Evolutionary conservation across 169 alveolate species (phyloP).

Genomic region (Perkinsus chesapeaki): DNA sequence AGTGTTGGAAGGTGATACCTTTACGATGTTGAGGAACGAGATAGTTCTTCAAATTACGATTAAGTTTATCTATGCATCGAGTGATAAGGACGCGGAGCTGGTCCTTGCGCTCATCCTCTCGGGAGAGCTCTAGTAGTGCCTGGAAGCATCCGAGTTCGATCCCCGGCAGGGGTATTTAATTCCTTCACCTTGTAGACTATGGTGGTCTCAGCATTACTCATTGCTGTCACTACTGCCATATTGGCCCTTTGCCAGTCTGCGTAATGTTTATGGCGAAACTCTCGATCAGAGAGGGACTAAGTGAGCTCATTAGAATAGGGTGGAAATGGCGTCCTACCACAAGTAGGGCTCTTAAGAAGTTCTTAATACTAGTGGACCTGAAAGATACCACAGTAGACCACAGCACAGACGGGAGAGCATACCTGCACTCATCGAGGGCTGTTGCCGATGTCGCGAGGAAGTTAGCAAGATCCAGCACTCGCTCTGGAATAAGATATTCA

Average conservation of each 20-base stretch:
- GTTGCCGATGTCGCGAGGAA: background rate
- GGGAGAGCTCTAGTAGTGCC: background rate
- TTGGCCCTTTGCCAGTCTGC: background rate
- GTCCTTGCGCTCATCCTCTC: background rate
- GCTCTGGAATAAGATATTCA: background rate
- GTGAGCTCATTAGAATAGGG: background rate
- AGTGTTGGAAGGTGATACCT: background rate
- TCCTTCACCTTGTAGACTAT: background rate
- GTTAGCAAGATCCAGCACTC: background rate
- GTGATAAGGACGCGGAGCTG: background rate
- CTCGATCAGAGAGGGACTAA: background rate
- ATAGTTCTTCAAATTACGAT: background rate
- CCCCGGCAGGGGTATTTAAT: background rate
- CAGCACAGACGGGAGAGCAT: background rate
- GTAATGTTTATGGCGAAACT: background rate
- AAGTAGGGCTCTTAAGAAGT: background rate
- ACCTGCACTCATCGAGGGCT: background rate
- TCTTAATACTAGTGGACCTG: background rate
- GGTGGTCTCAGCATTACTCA: background rate
- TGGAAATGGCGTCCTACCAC: background rate
- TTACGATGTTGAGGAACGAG: background rate
- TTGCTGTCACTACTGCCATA: background rate
- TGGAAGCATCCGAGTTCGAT: background rate
- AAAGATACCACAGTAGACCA: background rate
- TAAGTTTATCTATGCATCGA: background rate